Percentiles rank a stretch among this genome's conserved stretches.
These are phyloP conservation scores for Agroathelia rolfsii DNA, from an alignment of 1,284 basidiomycete species.

Conservation along the genomic window DNA sequence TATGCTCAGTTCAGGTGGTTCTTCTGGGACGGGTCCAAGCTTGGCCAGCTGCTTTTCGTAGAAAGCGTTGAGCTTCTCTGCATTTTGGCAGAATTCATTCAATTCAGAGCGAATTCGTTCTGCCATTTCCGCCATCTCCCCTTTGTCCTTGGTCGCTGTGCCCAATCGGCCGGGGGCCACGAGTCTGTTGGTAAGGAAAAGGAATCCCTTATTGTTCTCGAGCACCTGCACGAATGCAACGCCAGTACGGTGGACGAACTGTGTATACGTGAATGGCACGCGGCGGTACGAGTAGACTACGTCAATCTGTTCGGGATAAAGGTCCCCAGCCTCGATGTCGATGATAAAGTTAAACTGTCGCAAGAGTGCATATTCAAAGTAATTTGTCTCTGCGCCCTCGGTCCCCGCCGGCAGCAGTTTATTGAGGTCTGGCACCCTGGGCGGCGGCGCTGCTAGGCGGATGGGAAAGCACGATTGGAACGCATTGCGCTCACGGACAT, in stretches of 20 bases:
- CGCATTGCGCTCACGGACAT: constrained; percentile 72
- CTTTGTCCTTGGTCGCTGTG: constrained; percentile 39
- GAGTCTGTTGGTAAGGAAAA: constrained; percentile 82
- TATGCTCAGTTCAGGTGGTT: constrained; percentile 50
- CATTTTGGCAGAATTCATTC: constrained; percentile 58
- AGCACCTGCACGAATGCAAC: constrained; percentile 81
- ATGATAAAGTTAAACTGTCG: constrained; percentile 74
- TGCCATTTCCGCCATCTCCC: constrained; percentile 39
- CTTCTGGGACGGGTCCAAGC: constrained; percentile 39
- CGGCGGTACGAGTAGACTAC: constrained; percentile 87
- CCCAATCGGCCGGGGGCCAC: constrained; percentile 60
- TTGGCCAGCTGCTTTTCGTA: constrained; percentile 63
- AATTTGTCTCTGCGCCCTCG: constrained; percentile 52
- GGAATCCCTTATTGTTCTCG: constrained; percentile 69
- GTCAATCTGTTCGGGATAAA: constrained; percentile 73
- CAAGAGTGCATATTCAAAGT: constrained; percentile 77
- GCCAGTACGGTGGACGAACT: constrained; percentile 84
- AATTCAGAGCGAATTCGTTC: constrained; percentile 54
- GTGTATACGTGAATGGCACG: constrained; percentile 67
- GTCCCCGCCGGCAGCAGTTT: constrained; percentile 57
- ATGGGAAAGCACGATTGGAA: constrained; percentile 86
- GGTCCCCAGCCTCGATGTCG: constrained; percentile 72
- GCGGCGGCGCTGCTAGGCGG: constrained; percentile 63
- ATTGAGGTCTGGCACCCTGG: constrained; percentile 59
- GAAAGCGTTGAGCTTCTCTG: constrained; percentile 43